Evolutionary conservation across 495 filamentous ascomycete genomes (phyloP).

Genomic region (Aspergillus cristatus): DNA sequence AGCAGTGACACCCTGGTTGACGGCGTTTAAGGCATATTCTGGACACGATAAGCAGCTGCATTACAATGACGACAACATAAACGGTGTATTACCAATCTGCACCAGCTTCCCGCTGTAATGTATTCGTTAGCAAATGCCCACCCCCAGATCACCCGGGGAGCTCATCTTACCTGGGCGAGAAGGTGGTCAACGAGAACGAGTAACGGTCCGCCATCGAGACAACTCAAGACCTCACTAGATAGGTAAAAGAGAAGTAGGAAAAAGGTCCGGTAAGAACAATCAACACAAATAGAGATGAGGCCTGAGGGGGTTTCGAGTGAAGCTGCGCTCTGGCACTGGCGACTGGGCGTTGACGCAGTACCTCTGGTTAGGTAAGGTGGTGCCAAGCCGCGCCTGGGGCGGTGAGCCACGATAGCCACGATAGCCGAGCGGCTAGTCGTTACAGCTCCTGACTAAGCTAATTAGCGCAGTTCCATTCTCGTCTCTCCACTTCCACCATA

Average conservation of each 20-base stretch:
- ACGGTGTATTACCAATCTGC: constrained; percentile 44
- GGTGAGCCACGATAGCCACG: constrained; percentile 9
- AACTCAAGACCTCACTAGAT: constrained; percentile 10
- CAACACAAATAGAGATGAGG: constrained; percentile 1
- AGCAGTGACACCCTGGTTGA: constrained; percentile 97
- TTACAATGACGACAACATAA: neutral
- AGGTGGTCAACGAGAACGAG: constrained; percentile 98
- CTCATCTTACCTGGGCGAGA: constrained; percentile 89
- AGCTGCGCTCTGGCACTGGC: constrained; percentile 17
- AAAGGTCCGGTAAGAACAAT: constrained; percentile 2
- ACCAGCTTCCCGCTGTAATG: constrained; percentile 79
- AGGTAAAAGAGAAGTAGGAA: constrained; percentile 9
- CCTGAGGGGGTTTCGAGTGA: constrained; percentile 6
- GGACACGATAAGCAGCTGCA: constrained; percentile 8
- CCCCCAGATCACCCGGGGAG: constrained; percentile 10
- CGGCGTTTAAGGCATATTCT: constrained; percentile 99
- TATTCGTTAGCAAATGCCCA: constrained; percentile 36
- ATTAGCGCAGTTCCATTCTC: no score
- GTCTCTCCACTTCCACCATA: constrained; percentile 7
- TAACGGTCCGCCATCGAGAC: constrained; percentile 89
- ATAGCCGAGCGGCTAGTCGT: constrained; percentile 14
- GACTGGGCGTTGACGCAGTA: constrained; percentile 32
- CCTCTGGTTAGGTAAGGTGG: constrained; percentile 3
- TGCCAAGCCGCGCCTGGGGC: constrained; percentile 14
- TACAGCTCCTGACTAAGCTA: neutral